Base-by-base conservation (phyloP, 1,139 yeast genomes). In the Debaryomyces subglobosus region DNA sequence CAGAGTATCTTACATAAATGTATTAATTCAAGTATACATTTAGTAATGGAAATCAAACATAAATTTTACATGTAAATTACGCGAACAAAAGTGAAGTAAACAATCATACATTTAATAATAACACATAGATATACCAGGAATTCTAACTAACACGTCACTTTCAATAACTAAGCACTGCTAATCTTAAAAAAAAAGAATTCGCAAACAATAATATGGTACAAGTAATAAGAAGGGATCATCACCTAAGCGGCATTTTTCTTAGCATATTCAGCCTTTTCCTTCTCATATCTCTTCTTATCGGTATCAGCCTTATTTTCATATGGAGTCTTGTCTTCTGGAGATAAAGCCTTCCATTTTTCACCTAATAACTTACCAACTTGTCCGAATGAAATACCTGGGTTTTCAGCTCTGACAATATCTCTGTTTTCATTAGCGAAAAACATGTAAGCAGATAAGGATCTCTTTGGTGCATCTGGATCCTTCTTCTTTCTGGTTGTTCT, bases 381-480 rank as follows among this genome's bases (percentile, higher is more conserved):
- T 61, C 97, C 97, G 65, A 92, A 91, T 46, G 92, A 74, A 62
- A 89, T 88, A 69, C 96, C 96, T 59, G 97, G 97, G 82, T 92
- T 89, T 71, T 91, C 97, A 55, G 94, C 85, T 72, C 96, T 83
- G 61, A 94, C 96, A 58, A 84, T 82, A 72, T 92, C 97, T 79
- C 98, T 91, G 83, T 89, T 88, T 66, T 91, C 97, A 68, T 90
- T 91, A 63, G 99, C 98, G 67, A 92, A 94, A 82, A 89, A 92
- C 98, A 94, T 92, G 85, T 94, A 94, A 49, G 98, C 97, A 54
- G 97, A 90, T 68, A 94, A 79, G 34, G 98, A 90, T 74, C 98
- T 87, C 89, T 94, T 94, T 71, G 99, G 99, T 57, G 99, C 99
- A 74, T 92, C 92, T 77, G 98, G 98, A 75, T 94, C 97, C 79